phyloP scores from a whole-genome alignment of 768 basidiomycete species.

The Strobilomyces dryophilus region DNA sequence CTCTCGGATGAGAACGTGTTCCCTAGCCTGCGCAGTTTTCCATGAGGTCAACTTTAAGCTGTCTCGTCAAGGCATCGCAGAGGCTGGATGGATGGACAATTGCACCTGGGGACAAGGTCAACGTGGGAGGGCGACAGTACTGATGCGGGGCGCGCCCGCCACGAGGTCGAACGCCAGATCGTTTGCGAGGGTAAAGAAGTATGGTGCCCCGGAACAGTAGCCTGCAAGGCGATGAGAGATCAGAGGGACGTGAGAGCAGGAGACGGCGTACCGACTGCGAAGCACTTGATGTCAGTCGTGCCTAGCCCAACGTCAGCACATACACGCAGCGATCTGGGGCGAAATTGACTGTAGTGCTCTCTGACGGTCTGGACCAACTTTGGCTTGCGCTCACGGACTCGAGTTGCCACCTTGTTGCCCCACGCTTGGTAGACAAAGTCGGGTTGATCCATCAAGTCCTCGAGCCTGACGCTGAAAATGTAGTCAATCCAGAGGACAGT shows the following conservation, averaged over 20 bases:
- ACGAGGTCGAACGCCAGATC: slow-evolving; percentile 37
- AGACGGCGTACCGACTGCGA: slow-evolving; percentile 37
- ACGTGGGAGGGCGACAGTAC: not conserved
- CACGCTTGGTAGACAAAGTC: slow-evolving; percentile 40
- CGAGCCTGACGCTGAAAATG: slow-evolving; percentile 55
- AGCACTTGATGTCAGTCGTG: slow-evolving; percentile 35
- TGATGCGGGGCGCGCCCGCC: slow-evolving; percentile 35
- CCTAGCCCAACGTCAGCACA: slow-evolving; percentile 4
- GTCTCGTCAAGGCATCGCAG: slow-evolving; percentile 8
- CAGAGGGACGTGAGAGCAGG: not conserved
- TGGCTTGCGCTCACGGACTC: slow-evolving; percentile 40
- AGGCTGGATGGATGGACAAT: slow-evolving; percentile 49
- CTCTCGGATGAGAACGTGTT: not conserved
- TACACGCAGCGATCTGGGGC: slow-evolving; percentile 3
- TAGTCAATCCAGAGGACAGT: slow-evolving; percentile 40
- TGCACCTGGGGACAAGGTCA: slow-evolving; percentile 35
- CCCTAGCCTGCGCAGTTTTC: slow-evolving; percentile 43
- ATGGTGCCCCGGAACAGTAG: slow-evolving; percentile 58
- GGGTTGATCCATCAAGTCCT: slow-evolving; percentile 36
- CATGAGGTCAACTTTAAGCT: slow-evolving; percentile 46
- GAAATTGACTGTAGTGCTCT: slow-evolving; percentile 40
- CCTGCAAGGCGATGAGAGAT: slow-evolving; percentile 29
- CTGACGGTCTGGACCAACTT: slow-evolving; percentile 52
- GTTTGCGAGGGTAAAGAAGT: slow-evolving; percentile 42
- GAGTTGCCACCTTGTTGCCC: slow-evolving; percentile 33